Evolutionary conservation across 2,329 filamentous ascomycete genomes (phyloP), one percentile per base, ranked within the genome.

Genomic region (Thermoascus crustaceus): DNA sequence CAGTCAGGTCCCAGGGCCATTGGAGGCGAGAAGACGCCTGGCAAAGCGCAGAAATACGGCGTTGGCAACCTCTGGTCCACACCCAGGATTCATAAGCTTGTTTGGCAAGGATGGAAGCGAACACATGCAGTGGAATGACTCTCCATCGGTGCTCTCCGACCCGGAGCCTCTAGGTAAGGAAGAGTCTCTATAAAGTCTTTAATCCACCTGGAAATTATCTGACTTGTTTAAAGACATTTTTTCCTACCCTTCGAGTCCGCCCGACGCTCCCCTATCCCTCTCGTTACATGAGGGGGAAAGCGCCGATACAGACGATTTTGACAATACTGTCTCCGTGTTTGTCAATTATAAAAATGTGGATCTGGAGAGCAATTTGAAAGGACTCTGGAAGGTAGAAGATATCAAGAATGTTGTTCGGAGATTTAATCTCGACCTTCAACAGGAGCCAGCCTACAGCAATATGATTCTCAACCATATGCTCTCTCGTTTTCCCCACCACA

Each of bases 1-100:
- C 45, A 78, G 75, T 61, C 67, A 68, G 44, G 71, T 77, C 3
- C 76, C 76, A 7, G 76, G 76, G 2, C 76, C 76, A 49, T 61
- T 80, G 60, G 76, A 80, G 57, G 75, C 76, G 30, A 68, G 71
- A 42, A 66, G 68, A 49, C 64, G 76, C 34, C 60, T 70, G 30
- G 63, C 72, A 2, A 76, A 68, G 54, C 64, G 76, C 36, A 66
- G 69, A 35, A 76, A 78, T 60, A 72, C 64, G 34, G 65, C 61
- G 11, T 49, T 70, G 7, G 66, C 68, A 21, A 54, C 60, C 11
- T 39, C 54, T 29, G 51, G 52, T 5, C 51, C 50, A 3, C 38
- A 50, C 7, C 40, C 49, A 11, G 63, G 68, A 46, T 54, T 65
- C 34, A 55, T 54, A 6, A 51, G 59, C 37, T 44, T 69, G 29